Conservation (phyloP, 176 grass and related monocot species). For the Carex myosuroides region DNA sequence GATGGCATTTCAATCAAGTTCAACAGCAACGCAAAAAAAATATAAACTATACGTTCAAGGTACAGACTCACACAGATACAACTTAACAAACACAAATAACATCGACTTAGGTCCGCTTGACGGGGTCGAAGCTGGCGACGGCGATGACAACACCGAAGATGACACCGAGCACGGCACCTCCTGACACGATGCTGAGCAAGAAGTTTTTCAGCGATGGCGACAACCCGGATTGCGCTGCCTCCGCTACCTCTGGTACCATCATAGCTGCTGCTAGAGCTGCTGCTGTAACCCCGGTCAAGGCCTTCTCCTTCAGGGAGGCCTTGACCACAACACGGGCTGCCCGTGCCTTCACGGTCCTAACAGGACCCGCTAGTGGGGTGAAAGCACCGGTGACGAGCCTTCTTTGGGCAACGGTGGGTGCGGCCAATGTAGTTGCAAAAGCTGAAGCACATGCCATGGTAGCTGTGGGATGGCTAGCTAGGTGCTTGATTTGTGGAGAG, state of each 20-base stretch:
- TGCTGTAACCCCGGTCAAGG: slow-evolving; percentile 20
- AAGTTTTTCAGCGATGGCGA: slow-evolving; percentile 39
- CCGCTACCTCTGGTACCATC: slow-evolving; percentile 29
- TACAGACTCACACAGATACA: slow-evolving; percentile 28
- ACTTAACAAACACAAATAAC: not conserved
- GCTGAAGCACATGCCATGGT: slow-evolving; percentile 25
- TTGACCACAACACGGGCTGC: slow-evolving; percentile 7
- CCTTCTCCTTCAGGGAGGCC: slow-evolving; percentile 25
- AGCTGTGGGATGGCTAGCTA: slow-evolving; percentile 1
- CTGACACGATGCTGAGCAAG: slow-evolving; percentile 33
- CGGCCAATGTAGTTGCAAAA: not conserved
- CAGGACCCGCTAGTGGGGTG: not conserved
- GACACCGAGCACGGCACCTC: slow-evolving; percentile 22
- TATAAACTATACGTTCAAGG: slow-evolving; percentile 23
- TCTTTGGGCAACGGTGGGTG: not conserved
- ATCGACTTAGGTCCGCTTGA: slow-evolving; percentile 25
- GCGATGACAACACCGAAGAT: slow-evolving; percentile 27
- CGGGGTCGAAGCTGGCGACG: slow-evolving; percentile 31
- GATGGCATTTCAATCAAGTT: slow-evolving; percentile 6
- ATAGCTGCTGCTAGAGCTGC: slow-evolving; percentile 26
- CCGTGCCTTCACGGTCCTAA: not conserved
- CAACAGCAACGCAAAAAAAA: slow-evolving; percentile 13
- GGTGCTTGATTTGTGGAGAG: not conserved
- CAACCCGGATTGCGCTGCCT: slow-evolving; percentile 21
- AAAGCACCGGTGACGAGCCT: not conserved